Evolutionary conservation across 345 rosid genomes (phyloP).

Genomic region (Linum tenue): DNA sequence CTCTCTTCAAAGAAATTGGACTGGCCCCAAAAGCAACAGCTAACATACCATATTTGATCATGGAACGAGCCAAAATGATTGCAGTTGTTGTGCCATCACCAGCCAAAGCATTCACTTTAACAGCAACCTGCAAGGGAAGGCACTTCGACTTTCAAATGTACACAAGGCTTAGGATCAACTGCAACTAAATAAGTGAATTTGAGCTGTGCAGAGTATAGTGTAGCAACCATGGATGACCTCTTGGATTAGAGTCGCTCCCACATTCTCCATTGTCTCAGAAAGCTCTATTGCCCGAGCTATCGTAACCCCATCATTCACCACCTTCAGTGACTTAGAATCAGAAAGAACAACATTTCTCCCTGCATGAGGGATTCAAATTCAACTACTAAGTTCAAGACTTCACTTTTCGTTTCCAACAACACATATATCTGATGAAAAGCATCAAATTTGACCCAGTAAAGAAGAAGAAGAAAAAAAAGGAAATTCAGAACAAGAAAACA

Average conservation of each 20-base stretch:
- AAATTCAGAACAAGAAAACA: neutral
- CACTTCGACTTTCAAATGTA: slow-evolving; percentile 15
- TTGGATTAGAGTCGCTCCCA: slow-evolving; percentile 70
- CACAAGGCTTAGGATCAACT: neutral
- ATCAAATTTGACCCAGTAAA: neutral
- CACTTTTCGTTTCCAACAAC: slow-evolving; percentile 14
- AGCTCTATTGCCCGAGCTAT: slow-evolving; percentile 67
- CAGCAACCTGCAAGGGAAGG: slow-evolving; percentile 52
- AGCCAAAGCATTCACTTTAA: slow-evolving; percentile 68
- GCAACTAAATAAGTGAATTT: neutral
- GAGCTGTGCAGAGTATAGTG: slow-evolving; percentile 16
- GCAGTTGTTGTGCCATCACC: slow-evolving; percentile 95
- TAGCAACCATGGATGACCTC: slow-evolving; percentile 77
- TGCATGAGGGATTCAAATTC: slow-evolving; percentile 18
- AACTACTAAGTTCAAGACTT: neutral
- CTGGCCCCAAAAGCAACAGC: slow-evolving; percentile 78
- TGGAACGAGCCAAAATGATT: slow-evolving; percentile 64
- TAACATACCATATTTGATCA: slow-evolving; percentile 63
- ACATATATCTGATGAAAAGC: neutral
- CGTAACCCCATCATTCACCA: slow-evolving; percentile 82
- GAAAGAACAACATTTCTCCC: slow-evolving; percentile 75
- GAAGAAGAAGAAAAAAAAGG: neutral
- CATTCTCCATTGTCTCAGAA: slow-evolving; percentile 64
- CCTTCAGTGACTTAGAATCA: slow-evolving; percentile 48
- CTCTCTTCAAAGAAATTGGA: slow-evolving; percentile 59